Conservation (phyloP, 2,329 filamentous ascomycete species). For the Calonectria fujianensis region DNA sequence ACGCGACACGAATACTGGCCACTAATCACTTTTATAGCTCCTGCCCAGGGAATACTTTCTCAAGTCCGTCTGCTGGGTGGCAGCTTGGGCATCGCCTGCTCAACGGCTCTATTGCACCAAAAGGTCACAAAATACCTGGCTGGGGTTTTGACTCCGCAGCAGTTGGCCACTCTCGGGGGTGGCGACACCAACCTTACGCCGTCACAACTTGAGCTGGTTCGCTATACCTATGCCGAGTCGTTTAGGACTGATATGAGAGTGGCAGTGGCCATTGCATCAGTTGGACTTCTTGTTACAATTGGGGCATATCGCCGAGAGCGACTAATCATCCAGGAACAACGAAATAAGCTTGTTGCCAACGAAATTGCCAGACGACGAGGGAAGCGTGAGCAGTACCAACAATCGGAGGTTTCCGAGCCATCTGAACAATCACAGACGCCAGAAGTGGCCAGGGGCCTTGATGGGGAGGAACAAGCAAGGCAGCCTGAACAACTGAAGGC, state of each 20-base stretch:
- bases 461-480: neutral
- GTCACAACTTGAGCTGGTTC: slow-evolving; percentile 58
- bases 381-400: slow-evolving; percentile 15
- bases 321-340: slow-evolving; percentile 47
- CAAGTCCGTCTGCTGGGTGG: slow-evolving; percentile 72
- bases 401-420: neutral
- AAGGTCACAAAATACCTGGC: slow-evolving; percentile 55
- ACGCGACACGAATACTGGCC: neutral
- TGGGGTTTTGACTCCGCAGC: slow-evolving; percentile 53
- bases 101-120: slow-evolving; percentile 66
- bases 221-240: slow-evolving; percentile 64
- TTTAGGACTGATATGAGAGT: slow-evolving; percentile 69
- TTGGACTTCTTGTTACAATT: slow-evolving; percentile 63
- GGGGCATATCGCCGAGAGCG: slow-evolving; percentile 61
- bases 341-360: slow-evolving; percentile 43
- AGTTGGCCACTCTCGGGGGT: slow-evolving; percentile 55
- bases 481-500: neutral
- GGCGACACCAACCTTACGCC: slow-evolving; percentile 50
- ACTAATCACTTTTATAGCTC: slow-evolving; percentile 60
- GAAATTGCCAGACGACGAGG: slow-evolving; percentile 45
- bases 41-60: slow-evolving; percentile 72
- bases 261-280: slow-evolving; percentile 63
- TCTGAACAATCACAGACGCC: neutral
- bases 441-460: neutral
- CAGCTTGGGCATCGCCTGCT: slow-evolving; percentile 72